These are phyloP conservation scores for Mortierella sp. DNA, from an alignment of 371 early-diverging fungal genomes.

Conservation along the genomic window DNA sequence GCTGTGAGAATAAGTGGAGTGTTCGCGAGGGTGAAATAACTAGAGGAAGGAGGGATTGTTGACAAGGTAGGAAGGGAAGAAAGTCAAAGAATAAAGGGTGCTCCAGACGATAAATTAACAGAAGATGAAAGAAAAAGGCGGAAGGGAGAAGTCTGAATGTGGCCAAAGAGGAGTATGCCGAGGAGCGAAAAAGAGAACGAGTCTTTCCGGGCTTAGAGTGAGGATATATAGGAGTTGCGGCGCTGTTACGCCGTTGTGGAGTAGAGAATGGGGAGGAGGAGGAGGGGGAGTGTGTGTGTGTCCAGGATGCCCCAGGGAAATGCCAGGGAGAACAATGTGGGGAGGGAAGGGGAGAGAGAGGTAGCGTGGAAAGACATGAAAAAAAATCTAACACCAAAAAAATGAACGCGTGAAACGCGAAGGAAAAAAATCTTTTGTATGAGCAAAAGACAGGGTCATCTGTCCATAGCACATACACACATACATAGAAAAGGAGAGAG, in stretches of 20 bases:
- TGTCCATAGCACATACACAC: background rate
- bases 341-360: background rate
- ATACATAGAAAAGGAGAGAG: background rate
- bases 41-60: background rate
- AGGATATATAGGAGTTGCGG: background rate
- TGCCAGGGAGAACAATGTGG: background rate
- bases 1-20: background rate
- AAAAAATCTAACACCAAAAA: slow-evolving; percentile 3
- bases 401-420: slow-evolving; percentile 13
- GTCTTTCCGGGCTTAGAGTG: background rate
- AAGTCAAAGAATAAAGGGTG: background rate
- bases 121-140: background rate
- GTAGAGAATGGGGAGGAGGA: background rate
- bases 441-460: background rate
- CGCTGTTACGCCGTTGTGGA: background rate
- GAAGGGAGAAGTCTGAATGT: background rate
- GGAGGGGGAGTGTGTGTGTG: too few relatives aligned
- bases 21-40: background rate
- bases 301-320: background rate
- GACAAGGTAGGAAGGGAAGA: background rate
- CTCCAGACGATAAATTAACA: background rate
- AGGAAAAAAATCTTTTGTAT: background rate
- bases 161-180: background rate
- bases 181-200: background rate
- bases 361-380: background rate